Conservation (phyloP, 1,284 basidiomycete species). For the Spongiforma sp. region DNA sequence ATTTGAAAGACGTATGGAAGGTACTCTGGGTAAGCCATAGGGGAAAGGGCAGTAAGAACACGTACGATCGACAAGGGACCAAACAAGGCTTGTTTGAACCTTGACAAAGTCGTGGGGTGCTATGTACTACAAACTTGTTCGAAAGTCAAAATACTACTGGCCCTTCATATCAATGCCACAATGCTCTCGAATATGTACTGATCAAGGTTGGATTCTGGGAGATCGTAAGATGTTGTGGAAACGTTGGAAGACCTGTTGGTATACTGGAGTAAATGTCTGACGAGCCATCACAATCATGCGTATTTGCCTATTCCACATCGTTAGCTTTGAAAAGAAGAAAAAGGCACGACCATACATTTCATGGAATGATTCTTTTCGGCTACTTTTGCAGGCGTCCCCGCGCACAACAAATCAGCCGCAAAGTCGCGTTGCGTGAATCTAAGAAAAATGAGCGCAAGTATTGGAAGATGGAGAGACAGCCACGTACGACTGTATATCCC, state of each 20-base stretch:
- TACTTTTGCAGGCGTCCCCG: constrained; percentile 90
- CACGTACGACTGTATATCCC: constrained; percentile 70
- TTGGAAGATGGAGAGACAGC: not conserved
- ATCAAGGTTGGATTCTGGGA: constrained; percentile 95
- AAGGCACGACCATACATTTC: constrained; percentile 73
- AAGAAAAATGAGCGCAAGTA: not conserved
- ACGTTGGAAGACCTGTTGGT: constrained; percentile 72
- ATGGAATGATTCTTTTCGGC: constrained; percentile 99
- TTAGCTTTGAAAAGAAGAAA: constrained; percentile 12
- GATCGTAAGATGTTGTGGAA: constrained; percentile 89
- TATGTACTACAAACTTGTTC: constrained; percentile 80
- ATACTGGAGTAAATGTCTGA: constrained; percentile 73
- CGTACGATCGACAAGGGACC: constrained; percentile 88
- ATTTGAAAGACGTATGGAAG: constrained; percentile 98
- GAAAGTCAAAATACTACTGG: not conserved
- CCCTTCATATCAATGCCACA: constrained; percentile 74
- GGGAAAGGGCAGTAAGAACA: not conserved
- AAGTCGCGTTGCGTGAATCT: constrained; percentile 88
- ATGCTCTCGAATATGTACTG: constrained; percentile 98
- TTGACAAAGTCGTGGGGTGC: constrained; percentile 68
- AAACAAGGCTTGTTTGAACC: constrained; percentile 86
- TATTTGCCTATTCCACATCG: constrained; percentile 75
- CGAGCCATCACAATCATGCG: constrained; percentile 91
- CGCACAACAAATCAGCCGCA: constrained; percentile 76
- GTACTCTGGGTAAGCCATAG: constrained; percentile 77